These are phyloP conservation scores for Beauveria rudraprayagi DNA, from an alignment of 2,329 filamentous ascomycete species.

Conservation along the genomic window DNA sequence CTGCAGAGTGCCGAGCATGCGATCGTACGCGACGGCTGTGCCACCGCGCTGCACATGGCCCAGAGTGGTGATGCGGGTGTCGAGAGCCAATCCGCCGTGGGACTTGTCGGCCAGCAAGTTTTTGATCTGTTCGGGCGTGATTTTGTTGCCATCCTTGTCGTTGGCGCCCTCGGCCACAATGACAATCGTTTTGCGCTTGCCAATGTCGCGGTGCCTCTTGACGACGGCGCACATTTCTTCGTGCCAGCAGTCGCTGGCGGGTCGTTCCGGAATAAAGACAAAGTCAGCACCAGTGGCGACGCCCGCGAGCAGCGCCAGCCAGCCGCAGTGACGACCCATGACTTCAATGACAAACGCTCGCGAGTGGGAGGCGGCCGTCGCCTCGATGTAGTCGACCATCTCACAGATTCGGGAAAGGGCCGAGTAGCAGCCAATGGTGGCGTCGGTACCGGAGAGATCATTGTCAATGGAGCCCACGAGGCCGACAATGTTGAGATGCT, in stretches of 20 bases:
- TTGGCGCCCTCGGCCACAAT: constrained; percentile 94
- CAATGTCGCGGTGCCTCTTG: constrained; percentile 69
- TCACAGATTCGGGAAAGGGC: constrained; percentile 89
- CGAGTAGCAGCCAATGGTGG: constrained; percentile 94
- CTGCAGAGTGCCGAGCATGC: constrained; percentile 86
- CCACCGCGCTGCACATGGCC: constrained; percentile 97
- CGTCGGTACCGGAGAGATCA: constrained; percentile 92
- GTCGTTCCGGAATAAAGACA: constrained; percentile 93
- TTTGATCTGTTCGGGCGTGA: constrained; percentile 74
- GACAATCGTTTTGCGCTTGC: constrained; percentile 96
- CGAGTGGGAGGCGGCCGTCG: constrained; percentile 88
- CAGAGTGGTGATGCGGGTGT: constrained; percentile 89
- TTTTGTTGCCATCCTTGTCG: constrained; percentile 75
- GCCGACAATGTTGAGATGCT: constrained; percentile 89
- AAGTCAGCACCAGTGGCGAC: constrained; percentile 94
- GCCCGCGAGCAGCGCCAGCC: constrained; percentile 92
- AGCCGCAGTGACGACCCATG: constrained; percentile 97
- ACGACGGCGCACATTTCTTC: constrained; percentile 79
- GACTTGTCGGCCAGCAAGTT: constrained; percentile 73
- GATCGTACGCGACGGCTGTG: constrained; percentile 84
- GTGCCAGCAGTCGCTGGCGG: constrained; percentile 79
- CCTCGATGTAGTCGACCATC: constrained; percentile 93
- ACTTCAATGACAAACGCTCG: constrained; percentile 96
- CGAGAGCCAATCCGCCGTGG: constrained; percentile 60
- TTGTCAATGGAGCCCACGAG: constrained; percentile 98